A percentile compares a stretch with the other conserved stretches of the same genome.
Evolutionary conservation across 2,329 filamentous ascomycete genomes (phyloP).

Genomic region (Sarocladium brachiariae): DNA sequence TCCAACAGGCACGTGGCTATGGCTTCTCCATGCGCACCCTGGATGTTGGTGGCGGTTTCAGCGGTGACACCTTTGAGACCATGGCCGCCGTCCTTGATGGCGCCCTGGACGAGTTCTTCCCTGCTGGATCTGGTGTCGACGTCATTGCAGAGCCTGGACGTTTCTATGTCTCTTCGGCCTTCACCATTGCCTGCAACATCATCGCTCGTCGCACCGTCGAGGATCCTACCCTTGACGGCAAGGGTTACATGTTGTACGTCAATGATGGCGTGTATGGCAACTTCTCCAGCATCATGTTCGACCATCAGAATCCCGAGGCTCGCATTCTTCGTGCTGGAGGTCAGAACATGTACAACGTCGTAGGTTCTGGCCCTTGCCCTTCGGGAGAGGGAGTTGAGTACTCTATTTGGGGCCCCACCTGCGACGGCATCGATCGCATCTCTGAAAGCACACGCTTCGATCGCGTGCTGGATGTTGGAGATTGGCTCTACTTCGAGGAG

Average conservation of each 20-base stretch:
- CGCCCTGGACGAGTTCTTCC: slow-evolving; percentile 84
- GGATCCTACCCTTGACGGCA: slow-evolving; percentile 56
- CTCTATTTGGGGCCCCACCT: slow-evolving; percentile 97
- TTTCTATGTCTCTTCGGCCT: slow-evolving; percentile 90
- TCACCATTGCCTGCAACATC: slow-evolving; percentile 91
- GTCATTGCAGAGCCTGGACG: slow-evolving; percentile 95
- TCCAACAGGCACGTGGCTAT: slow-evolving; percentile 70
- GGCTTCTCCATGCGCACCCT: slow-evolving; percentile 81
- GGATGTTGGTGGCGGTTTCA: slow-evolving; percentile 92
- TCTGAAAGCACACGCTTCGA: slow-evolving; percentile 71
- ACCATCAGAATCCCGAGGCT: slow-evolving; percentile 87
- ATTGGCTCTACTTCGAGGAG: slow-evolving; percentile 98
- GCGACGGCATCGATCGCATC: slow-evolving; percentile 96
- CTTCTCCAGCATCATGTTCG: slow-evolving; percentile 99
- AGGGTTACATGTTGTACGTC: slow-evolving; percentile 92
- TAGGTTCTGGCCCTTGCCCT: slow-evolving; percentile 39
- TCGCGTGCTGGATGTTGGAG: slow-evolving; percentile 77
- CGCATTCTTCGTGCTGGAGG: slow-evolving; percentile 64
- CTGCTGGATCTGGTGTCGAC: slow-evolving; percentile 60
- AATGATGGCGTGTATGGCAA: slow-evolving; percentile 98
- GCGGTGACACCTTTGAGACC: slow-evolving; percentile 79
- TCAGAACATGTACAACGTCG: slow-evolving; percentile 51
- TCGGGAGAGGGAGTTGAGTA: slow-evolving; percentile 62
- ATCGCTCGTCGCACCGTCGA: slow-evolving; percentile 89
- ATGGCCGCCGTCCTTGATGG: slow-evolving; percentile 77